Evolutionary conservation across 169 alveolate species (phyloP).

Genomic region (Theileria annulata): DNA sequence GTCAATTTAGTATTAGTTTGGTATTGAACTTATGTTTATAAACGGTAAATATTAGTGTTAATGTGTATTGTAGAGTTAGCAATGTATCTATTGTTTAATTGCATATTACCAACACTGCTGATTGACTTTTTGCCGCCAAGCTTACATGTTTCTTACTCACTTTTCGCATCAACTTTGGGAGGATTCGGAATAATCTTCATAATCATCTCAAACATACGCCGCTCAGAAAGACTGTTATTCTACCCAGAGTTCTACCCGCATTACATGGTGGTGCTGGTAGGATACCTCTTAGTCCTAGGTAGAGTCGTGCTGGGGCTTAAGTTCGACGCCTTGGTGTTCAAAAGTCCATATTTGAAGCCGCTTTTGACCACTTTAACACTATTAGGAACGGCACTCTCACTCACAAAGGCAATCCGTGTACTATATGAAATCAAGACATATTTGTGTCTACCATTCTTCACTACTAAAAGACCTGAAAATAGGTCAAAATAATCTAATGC

Average conservation of each 20-base stretch:
- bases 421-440: constrained; percentile 39
- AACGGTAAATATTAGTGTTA: constrained; percentile 7
- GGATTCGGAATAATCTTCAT: constrained; percentile 37
- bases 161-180: constrained; percentile 51
- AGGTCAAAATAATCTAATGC: not conserved
- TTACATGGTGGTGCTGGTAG: constrained; percentile 26
- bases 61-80: not conserved
- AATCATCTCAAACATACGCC: constrained; percentile 28
- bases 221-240: not conserved
- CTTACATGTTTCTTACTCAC: constrained; percentile 13
- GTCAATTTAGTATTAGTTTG: not conserved
- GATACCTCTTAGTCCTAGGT: constrained; percentile 22
- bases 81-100: not conserved
- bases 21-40: not conserved
- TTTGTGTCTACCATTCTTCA: constrained; percentile 42
- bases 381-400: constrained; percentile 19
- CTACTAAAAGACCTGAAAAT: constrained; percentile 7
- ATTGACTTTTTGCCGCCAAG: constrained; percentile 22
- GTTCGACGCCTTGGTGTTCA: not conserved
- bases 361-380: constrained; percentile 16
- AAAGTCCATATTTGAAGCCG: not conserved
- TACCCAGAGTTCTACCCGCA: constrained; percentile 38
- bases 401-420: constrained; percentile 31
- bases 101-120: constrained; percentile 15
- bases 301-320: not conserved